These are phyloP conservation scores for Blastobotrys peoriensis DNA, from an alignment of 805 yeast species.

Conservation along the genomic window DNA sequence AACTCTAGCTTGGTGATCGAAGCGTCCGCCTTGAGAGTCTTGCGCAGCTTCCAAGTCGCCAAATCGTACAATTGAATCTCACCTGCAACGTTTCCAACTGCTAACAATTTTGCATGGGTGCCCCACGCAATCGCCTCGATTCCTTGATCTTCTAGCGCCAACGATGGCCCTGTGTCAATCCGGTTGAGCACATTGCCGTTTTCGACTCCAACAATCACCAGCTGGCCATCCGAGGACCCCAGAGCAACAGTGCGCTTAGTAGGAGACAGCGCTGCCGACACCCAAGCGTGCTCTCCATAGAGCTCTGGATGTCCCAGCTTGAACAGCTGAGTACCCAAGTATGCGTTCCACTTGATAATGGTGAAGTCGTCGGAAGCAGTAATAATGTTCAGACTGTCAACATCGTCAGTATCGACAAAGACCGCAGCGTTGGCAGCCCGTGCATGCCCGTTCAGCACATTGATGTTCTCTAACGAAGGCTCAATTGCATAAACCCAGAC, in stretches of 20 bases:
- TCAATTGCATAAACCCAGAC: constrained; percentile 87
- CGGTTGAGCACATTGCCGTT: constrained; percentile 64
- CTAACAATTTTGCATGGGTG: constrained; percentile 52
- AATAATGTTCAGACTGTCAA: constrained; percentile 56
- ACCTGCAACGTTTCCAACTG: constrained; percentile 87
- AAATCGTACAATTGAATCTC: constrained; percentile 77
- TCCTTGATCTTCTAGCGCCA: constrained; percentile 47
- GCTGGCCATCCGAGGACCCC: constrained; percentile 84
- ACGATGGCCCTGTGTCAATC: constrained; percentile 48
- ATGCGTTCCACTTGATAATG: constrained; percentile 85
- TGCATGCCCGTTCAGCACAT: constrained; percentile 53
- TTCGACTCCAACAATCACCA: constrained; percentile 70
- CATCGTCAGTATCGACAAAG: constrained; percentile 58
- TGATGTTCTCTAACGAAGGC: constrained; percentile 48
- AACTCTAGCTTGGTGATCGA: constrained; percentile 78
- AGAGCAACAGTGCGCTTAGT: constrained; percentile 56
- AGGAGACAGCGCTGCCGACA: constrained; percentile 51
- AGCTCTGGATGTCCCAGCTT: constrained; percentile 40
- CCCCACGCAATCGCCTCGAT: constrained; percentile 81
- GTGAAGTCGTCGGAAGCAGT: constrained; percentile 83
- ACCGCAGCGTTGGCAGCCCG: constrained; percentile 74
- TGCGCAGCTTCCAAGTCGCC: constrained; percentile 80
- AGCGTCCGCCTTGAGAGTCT: constrained; percentile 62
- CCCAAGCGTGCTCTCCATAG: constrained; percentile 88
- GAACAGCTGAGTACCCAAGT: constrained; percentile 63